These are phyloP conservation scores for Cercospora sp. DNA, from an alignment of 2,329 filamentous ascomycete genomes.

Conservation along the genomic window DNA sequence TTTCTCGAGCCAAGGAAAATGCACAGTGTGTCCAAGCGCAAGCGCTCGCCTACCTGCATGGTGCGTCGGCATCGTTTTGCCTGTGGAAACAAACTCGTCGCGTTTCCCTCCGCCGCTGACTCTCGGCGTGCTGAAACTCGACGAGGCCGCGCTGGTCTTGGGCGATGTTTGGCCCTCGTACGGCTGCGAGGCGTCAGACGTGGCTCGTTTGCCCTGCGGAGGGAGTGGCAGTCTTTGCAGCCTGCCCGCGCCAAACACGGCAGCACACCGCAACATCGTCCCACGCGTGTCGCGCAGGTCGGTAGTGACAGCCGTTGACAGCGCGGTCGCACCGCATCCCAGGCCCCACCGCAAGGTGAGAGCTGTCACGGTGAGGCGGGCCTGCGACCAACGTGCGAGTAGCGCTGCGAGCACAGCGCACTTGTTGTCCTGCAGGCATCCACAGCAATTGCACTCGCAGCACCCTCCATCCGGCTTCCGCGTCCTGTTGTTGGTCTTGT, in stretches of 20 bases:
- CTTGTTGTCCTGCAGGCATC: background rate
- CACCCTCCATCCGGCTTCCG: background rate
- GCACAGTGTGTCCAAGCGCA: background rate
- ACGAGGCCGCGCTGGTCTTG: background rate
- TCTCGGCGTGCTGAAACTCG: background rate
- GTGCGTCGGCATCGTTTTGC: conserved; percentile 11
- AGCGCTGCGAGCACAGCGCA: background rate
- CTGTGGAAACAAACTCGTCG: conserved; percentile 10
- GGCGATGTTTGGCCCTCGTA: background rate
- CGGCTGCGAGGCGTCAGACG: background rate
- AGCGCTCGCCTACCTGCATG: conserved; percentile 10
- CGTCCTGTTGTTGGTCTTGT: background rate
- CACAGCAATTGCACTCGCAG: background rate
- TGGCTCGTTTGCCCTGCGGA: background rate
- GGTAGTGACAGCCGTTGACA: conserved; percentile 14
- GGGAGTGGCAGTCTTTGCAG: background rate
- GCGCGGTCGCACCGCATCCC: conserved; percentile 3
- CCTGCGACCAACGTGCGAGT: background rate
- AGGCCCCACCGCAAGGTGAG: background rate
- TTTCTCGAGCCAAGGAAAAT: background rate
- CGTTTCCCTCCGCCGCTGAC: background rate
- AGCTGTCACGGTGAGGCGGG: background rate
- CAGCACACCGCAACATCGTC: conserved; percentile 11
- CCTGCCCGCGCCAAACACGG: background rate
- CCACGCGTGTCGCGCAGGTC: background rate